Base-by-base conservation (phyloP, 129 eudicot species). In the Flaveria bidentis region DNA sequence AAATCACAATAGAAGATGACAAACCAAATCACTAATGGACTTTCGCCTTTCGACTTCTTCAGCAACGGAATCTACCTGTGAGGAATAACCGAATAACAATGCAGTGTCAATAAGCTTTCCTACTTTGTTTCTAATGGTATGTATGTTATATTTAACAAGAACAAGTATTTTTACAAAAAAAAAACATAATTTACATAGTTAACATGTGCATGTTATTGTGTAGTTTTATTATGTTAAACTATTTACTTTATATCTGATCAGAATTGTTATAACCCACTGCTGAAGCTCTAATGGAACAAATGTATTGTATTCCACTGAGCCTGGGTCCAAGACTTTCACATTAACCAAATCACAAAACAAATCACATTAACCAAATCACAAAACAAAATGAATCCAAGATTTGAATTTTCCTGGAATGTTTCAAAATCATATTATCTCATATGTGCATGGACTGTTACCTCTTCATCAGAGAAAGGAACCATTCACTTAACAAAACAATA, bases 11-110 rank as follows among this genome's bases (percentile, higher is more conserved):
- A 3, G 0, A 50, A n/a, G 50, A 61, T 50, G 13, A 2, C 79
- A 85, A 85, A 92, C 97, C 96, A 92, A 71, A 72, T 92, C 91
- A 84, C 82, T 85, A 50, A 66, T 74, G 25, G 87, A 80, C 84
- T 86, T 91, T 52, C 69, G 77, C 53, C 83, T 78, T 81, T 94
- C 96, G 64, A 94, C 93, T 86, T 87, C 95, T 76, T 91, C 97
- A 51, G 98, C 90, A 16, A 93, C 93, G 73, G 86, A 91, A 84
- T 91, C 97, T 80, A 91, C 71, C 97, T 94, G 67, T 9, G 56
- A 18, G 26, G 56, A 67, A 80, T 28, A 67, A 80, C 56, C 68
- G 26, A 45, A 64, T 7, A 22, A 30, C n/a, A 75, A 46, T 10
- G 17, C 44, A 74, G 58, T 25, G 68, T 41, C 52, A 58, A 73